Evolutionary conservation across 352 stramenopile species (phyloP).

Genomic region (Thraustochytrium sp.): DNA sequence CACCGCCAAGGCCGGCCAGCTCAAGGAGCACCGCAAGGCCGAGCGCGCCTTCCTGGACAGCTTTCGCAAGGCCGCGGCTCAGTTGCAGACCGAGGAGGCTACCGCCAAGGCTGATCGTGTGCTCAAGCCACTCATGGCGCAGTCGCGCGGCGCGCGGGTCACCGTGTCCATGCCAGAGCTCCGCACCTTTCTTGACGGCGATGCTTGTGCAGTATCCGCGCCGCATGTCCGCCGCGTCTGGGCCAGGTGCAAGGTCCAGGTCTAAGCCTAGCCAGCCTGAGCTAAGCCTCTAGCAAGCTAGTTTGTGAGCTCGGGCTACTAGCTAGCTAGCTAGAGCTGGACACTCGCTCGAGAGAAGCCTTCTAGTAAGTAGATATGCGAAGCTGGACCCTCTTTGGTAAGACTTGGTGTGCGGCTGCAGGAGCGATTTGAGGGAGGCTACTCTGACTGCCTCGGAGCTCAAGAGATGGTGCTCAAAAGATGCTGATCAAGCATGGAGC

Average conservation of each 20-base stretch:
- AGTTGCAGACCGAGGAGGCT: background rate
- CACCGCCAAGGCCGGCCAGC: background rate
- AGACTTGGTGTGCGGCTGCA: no score
- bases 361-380: no score
- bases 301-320: no score
- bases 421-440: no score
- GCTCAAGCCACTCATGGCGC: background rate
- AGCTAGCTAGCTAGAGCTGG: no score
- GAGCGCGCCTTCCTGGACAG: background rate
- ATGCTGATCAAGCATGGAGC: no score
- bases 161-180: slow-evolving; percentile 1
- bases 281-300: background rate
- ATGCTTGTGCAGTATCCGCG: background rate
- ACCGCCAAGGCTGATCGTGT: background rate
- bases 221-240: background rate
- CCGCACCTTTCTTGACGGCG: background rate
- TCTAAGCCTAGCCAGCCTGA: no score
- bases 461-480: no score
- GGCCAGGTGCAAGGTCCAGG: slow-evolving; percentile 21
- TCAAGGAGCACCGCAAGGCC: background rate
- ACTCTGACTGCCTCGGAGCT: no score
- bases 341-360: no score
- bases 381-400: no score
- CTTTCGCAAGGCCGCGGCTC: background rate
- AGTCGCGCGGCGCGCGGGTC: background rate